Base-by-base conservation (phyloP, 2,329 filamentous ascomycete genomes). In the Fusarium sp. region DNA sequence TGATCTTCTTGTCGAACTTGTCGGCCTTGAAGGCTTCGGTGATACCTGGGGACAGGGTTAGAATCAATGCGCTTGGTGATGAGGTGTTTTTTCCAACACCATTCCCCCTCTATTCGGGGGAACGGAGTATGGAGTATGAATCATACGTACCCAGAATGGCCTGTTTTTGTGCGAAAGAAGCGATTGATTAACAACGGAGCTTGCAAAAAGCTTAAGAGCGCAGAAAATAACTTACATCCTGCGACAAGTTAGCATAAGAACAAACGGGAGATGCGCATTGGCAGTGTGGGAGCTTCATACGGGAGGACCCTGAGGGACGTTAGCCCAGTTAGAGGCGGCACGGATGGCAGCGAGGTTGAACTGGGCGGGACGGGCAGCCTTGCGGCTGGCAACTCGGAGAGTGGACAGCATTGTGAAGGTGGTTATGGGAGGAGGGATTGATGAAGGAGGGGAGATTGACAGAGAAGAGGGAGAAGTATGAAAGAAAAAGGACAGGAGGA, bases 1-100 rank as follows among this genome's bases (percentile, higher is more conserved):
- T 98, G 89, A 99, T 98, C 92, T 98, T 99, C 88, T 98, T 91
- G 74, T 91, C 87, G 85, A 97, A 96, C 80, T 88, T 90, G 84
- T 99, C 96, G 85, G 95, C 95, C 90, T 98, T 99, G 93, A 96
- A 99, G 71, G 96, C 96, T 88, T 99, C 96, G 74, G 96, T 98
- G 86, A 99, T 95, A 84, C 94, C 93, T 92, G 76, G 16, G 62
- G 24, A 64, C 29, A 37, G 27, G 67, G 72, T 80, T 79, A 81
- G 79, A 47, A 38, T 31, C 65, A 59, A 68, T 69, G 50, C 62
- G 52, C 56, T 37, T 52, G 47, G 18, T 61, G 22, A 34, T 72
- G 66, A 64, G 34, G 52, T 60, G 65, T 69, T 74, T 72, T 65
- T 64, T 65, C 61, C 62, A 57, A 62, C 66, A 68, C 56, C 54